Evolutionary conservation across 2,329 filamentous ascomycete genomes (phyloP).

Genomic region (Trichoderma koningii): DNA sequence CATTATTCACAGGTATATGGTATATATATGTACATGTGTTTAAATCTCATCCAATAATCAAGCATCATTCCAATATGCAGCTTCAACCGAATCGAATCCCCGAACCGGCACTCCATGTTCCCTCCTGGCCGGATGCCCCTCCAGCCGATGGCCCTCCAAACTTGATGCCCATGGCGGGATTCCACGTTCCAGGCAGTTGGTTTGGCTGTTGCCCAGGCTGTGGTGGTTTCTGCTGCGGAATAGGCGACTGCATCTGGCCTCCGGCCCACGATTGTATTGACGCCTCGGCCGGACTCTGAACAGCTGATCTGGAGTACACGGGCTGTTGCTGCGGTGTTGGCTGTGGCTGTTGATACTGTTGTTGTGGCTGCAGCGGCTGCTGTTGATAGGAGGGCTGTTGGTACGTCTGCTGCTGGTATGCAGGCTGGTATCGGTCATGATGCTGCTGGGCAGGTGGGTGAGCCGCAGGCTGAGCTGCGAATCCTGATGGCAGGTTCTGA

Average conservation of each 20-base stretch:
- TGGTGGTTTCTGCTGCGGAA: slow-evolving; percentile 44
- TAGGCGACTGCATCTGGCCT: slow-evolving; percentile 42
- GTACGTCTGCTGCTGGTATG: slow-evolving; percentile 7
- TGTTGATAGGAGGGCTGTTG: slow-evolving; percentile 22
- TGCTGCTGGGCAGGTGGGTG: slow-evolving; percentile 12
- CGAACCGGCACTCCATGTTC: slow-evolving; percentile 61
- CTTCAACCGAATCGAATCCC: slow-evolving; percentile 58
- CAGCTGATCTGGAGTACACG: slow-evolving; percentile 35
- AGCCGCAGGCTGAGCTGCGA: slow-evolving; percentile 22
- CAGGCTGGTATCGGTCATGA: slow-evolving; percentile 11
- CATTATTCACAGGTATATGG: background rate
- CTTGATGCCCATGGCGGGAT: slow-evolving; percentile 76
- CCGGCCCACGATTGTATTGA: slow-evolving; percentile 63
- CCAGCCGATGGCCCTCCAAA: slow-evolving; percentile 57
- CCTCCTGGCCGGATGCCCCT: slow-evolving; percentile 34
- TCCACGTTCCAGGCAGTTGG: slow-evolving; percentile 57
- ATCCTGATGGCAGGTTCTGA: slow-evolving; percentile 47
- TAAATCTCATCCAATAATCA: background rate
- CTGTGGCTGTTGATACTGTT: slow-evolving; percentile 30
- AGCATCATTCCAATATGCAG: background rate
- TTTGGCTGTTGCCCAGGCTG: slow-evolving; percentile 49
- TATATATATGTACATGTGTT: background rate
- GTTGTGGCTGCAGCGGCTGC: slow-evolving; percentile 9
- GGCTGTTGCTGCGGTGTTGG: slow-evolving; percentile 30
- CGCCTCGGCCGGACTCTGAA: slow-evolving; percentile 45